Conservation (phyloP, 768 basidiomycete species). For the Exidia glandulosa region DNA sequence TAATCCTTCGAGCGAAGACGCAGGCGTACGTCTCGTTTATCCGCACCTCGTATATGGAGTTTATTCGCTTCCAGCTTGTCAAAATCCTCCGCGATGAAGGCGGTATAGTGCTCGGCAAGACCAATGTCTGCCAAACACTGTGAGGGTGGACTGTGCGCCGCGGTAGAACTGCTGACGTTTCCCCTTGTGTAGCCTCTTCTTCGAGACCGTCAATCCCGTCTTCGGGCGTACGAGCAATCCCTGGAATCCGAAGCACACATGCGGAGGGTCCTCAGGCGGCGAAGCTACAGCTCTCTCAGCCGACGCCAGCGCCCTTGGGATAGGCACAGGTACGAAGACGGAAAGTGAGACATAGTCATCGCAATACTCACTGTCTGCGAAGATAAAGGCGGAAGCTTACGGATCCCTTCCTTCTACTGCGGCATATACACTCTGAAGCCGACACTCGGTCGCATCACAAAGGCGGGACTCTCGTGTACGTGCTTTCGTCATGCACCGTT, state of each 20-base stretch:
- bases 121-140: neutral
- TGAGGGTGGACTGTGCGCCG: slow-evolving; percentile 23
- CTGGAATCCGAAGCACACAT: slow-evolving; percentile 33
- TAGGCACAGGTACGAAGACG: slow-evolving; percentile 74
- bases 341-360: neutral
- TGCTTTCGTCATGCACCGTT: neutral
- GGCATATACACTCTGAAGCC: slow-evolving; percentile 76
- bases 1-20: slow-evolving; percentile 48
- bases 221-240: slow-evolving; percentile 75
- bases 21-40: slow-evolving; percentile 36
- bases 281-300: slow-evolving; percentile 70
- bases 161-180: neutral
- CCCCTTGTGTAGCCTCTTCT: slow-evolving; percentile 34
- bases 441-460: slow-evolving; percentile 42
- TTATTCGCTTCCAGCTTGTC: neutral
- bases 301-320: slow-evolving; percentile 70
- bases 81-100: neutral
- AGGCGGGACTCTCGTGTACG: slow-evolving; percentile 37
- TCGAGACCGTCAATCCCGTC: slow-evolving; percentile 70
- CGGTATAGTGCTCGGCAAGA: neutral
- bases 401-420: slow-evolving; percentile 72
- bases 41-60: neutral
- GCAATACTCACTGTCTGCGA: neutral
- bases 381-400: slow-evolving; percentile 42
- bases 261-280: slow-evolving; percentile 77